Base-by-base conservation (phyloP, 1,139 yeast genomes). In the Scheffersomyces titani region DNA sequence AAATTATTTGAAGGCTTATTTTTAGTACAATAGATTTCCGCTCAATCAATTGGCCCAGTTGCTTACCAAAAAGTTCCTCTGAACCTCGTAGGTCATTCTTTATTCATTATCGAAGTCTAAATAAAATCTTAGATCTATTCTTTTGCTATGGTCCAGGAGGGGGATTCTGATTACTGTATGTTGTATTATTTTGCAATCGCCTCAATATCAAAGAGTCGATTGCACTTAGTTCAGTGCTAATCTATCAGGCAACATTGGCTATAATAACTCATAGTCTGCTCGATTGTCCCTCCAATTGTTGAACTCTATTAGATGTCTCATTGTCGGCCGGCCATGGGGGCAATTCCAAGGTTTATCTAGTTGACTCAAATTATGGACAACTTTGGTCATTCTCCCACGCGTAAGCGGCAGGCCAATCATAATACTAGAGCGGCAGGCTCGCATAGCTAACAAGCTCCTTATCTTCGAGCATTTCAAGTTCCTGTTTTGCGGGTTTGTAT, bases 301-400 rank as follows among this genome's bases (percentile, higher is more conserved):
- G 49, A 89, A 65, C 52, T 90, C 92, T 61, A 87, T 84, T 57
- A 94, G 76, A 70, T 94, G 98, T 56, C 99, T 80, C 89, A 94
- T 85, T 1, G 99, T 94, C 0, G 99, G 99, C 59, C 99, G 77
- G 0, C 99, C 99, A 72, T 94, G 99, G 0, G 99, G 99, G 71
- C 99, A 94, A 67, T 93, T 94, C 99, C 99, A 96, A 0, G 99
- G 99, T 66, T 91, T 91, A 60, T 92, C 94, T 47, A 96, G 75
- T 0, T 71, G 74, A 20, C 96, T 85, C 56, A 96, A 75, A 64
- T 92, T 83, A 40, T 74, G 70, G 2, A 94, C 93, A 1, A 94
- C 86, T 51, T 70, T 74, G 2, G 72, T 69, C 99, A 96, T 96
- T 6, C 84, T 82, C 9, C 70, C 73, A 22, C 58, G 65, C 5